Conservation (phyloP, 257 asterid species). For the Schizonepeta tenuifolia region DNA sequence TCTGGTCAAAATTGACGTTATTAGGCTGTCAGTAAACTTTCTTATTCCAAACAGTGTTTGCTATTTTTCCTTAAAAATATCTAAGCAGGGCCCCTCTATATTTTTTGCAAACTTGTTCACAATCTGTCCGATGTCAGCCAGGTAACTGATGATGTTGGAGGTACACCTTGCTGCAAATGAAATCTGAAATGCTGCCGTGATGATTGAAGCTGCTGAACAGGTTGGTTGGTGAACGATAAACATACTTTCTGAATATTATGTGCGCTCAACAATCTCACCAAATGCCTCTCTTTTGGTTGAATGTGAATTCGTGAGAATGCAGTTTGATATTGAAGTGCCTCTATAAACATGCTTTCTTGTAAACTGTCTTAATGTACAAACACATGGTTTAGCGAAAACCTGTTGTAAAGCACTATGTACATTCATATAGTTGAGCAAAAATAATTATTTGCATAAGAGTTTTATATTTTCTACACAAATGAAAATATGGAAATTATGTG, state of each 20-base stretch:
- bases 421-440: too few relatives aligned
- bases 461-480: too few relatives aligned
- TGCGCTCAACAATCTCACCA: not conserved
- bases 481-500: too few relatives aligned
- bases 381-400: not conserved
- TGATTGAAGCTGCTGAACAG: not conserved
- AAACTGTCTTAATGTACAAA: too few relatives aligned
- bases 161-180: conserved; percentile 1
- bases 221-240: not conserved
- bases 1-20: not conserved
- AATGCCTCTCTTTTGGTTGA: not conserved
- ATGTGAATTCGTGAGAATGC: not conserved
- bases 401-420: not conserved
- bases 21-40: not conserved
- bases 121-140: not conserved
- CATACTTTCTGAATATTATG: not conserved
- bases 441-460: too few relatives aligned
- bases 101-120: too few relatives aligned
- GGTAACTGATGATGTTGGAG: not conserved
- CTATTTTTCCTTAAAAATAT: too few relatives aligned
- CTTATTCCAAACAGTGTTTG: too few relatives aligned
- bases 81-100: too few relatives aligned
- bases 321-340: not conserved
- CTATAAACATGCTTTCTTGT: too few relatives aligned
- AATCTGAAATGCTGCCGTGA: not conserved